Evolutionary conservation across 768 basidiomycete species (phyloP), one percentile per base, ranked within the genome.

Genomic region (Pilatotrama ljubarskyi): DNA sequence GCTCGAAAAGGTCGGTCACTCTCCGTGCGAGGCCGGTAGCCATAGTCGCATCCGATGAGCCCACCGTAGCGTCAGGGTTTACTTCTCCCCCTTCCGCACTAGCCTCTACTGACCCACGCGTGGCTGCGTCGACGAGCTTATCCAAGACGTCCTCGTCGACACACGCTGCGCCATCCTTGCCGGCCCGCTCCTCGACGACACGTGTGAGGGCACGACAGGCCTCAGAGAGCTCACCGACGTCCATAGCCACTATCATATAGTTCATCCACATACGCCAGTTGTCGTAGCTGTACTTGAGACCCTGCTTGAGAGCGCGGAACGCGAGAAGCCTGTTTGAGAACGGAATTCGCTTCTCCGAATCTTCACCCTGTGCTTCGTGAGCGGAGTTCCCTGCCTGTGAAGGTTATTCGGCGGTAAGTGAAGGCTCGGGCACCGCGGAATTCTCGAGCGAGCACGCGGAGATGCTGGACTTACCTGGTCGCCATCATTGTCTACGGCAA

Each of bases 231-330:
- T 98, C 95, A 7, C 95, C 96, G 18, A 98, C 90, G 65, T 98
- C 94, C 73, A 97, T 80, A 3, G 92, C 82, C 25, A 98, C 88
- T 68, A 97, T 79, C 88, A 93, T 95, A 78, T 95, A 98, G 78
- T 99, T 99, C 61, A 82, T 81, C 97, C 97, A 99, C 91, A 99
- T 95, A 18, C 93, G 84, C 95, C 96, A 98, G 69, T 94, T 95
- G 25, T 92, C 87, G 71, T 93, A 91, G 49, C 84, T 83, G 72
- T 82, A 84, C 66, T 86, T 87, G 61, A 98, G 81, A 1, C 97
- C 95, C 61, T 93, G 91, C 64, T 90, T 88, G 25, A 99, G 87
- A 2, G 97, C 96, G 17, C 88, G 88, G 80, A 93, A 97, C 1
- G 97, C 97, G 42, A 94, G 82, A 46, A 87, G 77, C 72, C 93